Evolutionary conservation across 768 basidiomycete species (phyloP), one percentile per base, ranked within the genome.

Genomic region (Mrakia frigida): DNA sequence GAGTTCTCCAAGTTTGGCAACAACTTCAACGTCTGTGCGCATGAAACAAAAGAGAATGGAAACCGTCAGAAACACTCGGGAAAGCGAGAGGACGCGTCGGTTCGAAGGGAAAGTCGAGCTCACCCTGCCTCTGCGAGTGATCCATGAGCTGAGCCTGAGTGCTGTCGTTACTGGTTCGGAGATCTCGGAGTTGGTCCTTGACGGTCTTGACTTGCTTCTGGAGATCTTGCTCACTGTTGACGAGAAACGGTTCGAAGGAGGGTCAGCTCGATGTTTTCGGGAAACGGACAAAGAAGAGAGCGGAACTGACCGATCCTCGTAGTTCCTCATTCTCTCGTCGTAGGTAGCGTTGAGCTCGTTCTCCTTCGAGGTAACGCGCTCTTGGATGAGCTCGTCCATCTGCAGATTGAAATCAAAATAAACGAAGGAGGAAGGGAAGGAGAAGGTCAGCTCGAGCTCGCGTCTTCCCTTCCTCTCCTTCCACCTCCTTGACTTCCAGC

Each of bases 311-410:
- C 96, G 88, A 81, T 96, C 96, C 83, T 95, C 94, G 80, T 96
- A 98, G 83, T 98, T 99, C 70, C 93, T 87, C 82, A 99, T 87
- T 79, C 90, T 90, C 84, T 99, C 97, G 80, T 99, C 97, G 79
- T 97, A 98, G 7, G 92, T 94, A 23, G 96, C 97, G 79, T 96
- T 92, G 28, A 98, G 86, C 84, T 98, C 97, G 75, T 95, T 96
- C 85, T 98, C 93, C 84, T 98, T 98, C 83, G 92, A 91, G 4
- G 86, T 85, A 46, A 98, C 91, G 81, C 90, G 91, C 79, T 98
- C 96, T 77, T 89, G 87, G 75, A 98, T 92, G 85, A 94, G 86
- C 63, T 91, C 90, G 33, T 98, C 95, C 97, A 98, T 98, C 94
- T 96, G 75, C 7, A 59, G n/a, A 50, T 69, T 25, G 43, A 35